Base-by-base conservation (phyloP, 2,329 filamentous ascomycete species). In the Nothophoma quercina region DNA sequence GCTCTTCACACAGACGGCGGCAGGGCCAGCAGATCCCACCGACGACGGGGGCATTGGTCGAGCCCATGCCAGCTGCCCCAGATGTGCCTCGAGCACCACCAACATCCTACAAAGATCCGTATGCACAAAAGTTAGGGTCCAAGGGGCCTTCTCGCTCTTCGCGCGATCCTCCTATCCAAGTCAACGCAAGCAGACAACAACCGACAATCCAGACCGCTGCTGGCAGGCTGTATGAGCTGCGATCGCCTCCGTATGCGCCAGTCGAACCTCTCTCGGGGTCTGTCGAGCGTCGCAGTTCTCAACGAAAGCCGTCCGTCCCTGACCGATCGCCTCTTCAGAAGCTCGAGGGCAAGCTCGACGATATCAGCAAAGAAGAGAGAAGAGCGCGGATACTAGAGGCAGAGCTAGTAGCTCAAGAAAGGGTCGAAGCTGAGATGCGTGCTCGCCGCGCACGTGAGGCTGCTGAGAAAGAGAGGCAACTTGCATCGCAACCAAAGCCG, bases 291-390 rank as follows among this genome's bases (percentile, higher is more conserved):
- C 60, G 61, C 19, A 50, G 49, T 34, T 62, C 63, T 10, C 60
- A 64, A 51, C 70, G 68, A 28, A 65, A 58, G 67, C 79, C 81
- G 48, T 85, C 90, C 76, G 90, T 93, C 67, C 83, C 88, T 51
- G 89, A 96, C 71, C 86, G 90, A 66, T 98, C 93, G 58, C 95
- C 96, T 44, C 82, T 99, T 44, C 93, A 99, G 75, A 95, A 88
- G 78, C 84, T 99, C 62, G 93, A 99, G 79, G 85, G 90, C 68
- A 95, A 91, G 66, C 83, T 98, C 68, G 89, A 89, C 74, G 92
- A 90, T 76, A 93, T 97, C 74, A 96, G 90, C 73, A 98, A 97
- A 74, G 93, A 97, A 76, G 93, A 97, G 75, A 96, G 96, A 74
- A 85, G 93, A 59, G 91, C 92, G 7, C 84, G 91, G 38, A 86